Base-by-base conservation (phyloP, 495 filamentous ascomycete genomes). In the Neurospora tetrasperma region DNA sequence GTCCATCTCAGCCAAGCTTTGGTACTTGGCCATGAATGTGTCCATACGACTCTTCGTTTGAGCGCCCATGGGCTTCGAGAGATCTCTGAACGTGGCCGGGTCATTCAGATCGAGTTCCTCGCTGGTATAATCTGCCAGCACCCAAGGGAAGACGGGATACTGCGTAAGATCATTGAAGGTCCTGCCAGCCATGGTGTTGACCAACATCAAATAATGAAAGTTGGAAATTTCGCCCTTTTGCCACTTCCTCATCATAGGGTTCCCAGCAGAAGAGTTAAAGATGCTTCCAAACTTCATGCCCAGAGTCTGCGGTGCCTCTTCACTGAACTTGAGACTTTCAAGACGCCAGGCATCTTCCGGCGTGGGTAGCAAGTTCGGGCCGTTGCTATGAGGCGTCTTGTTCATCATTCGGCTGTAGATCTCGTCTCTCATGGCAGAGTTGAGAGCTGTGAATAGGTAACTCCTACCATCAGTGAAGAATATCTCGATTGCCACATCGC, bases 81-180 rank as follows among this genome's bases (percentile, higher is more conserved):
- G 82, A 79, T 99, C 95, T 73, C 96, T 88, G 82, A 97, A 99
- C 18, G 89, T 91, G 38, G 89, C 87, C 5, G 94, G 93, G 77
- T 98, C 88, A 66, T 88, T 88, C 42, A 99, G 82, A 76, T 98
- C 93, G 40, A 99, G 85, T 75, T 98, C 93, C n/a, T 97, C 92
- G 79, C 94, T 97, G 5, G 93, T 96, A 80, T 98, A 98, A 78
- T 99, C 94, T 6, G 95, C 93, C 38, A 99, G 81, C 16, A 99
- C 90, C 96, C 96, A 99, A 12, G 96, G 96, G 77, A 99, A 99
- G 27, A 99, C 96, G 1, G 96, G 96, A 77, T 99, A 99, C 75
- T 98, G 96, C 2, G 96, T 99, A 11, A 99, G 84, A 80, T 99
- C 96, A 78, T 99, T 99, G 86, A 99, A 99, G 0, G 96, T 98